Conservation (phyloP, 768 basidiomycete species). For the Clavulina sp. region DNA sequence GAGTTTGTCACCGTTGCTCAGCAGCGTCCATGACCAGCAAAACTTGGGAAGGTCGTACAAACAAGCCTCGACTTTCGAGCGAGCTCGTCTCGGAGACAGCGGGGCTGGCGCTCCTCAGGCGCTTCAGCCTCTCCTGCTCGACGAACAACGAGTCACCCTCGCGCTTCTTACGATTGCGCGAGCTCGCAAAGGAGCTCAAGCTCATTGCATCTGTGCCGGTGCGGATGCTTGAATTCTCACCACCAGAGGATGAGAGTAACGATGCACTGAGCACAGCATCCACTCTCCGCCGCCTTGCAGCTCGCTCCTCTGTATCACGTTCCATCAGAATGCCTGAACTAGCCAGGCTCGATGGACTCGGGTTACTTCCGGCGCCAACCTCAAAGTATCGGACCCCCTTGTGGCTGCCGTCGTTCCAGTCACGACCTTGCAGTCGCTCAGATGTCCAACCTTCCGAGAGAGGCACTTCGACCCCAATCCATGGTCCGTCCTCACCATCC, state of each 20-base stretch:
- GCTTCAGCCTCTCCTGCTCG: slow-evolving; percentile 28
- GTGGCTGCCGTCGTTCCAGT: slow-evolving; percentile 76
- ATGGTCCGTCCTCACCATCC: slow-evolving; percentile 60
- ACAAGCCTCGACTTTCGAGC: slow-evolving; percentile 53
- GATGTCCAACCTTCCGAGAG: slow-evolving; percentile 38
- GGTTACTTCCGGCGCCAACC: slow-evolving; percentile 30
- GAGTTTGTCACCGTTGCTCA: not conserved
- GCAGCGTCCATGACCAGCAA: slow-evolving; percentile 68
- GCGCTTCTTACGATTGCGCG: slow-evolving; percentile 23
- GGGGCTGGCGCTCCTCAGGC: slow-evolving; percentile 52
- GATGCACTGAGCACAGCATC: not conserved
- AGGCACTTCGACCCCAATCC: slow-evolving; percentile 86
- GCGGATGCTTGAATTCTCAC: too few relatives aligned
- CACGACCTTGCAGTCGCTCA: slow-evolving; percentile 40
- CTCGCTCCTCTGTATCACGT: slow-evolving; percentile 33
- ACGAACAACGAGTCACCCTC: slow-evolving; percentile 36
- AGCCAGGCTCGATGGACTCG: too few relatives aligned
- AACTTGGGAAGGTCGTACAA: slow-evolving; percentile 74
- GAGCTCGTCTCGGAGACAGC: slow-evolving; percentile 38
- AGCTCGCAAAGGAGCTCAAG: not conserved
- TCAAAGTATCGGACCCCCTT: slow-evolving; percentile 74
- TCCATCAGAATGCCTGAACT: slow-evolving; percentile 19
- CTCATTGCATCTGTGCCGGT: not conserved
- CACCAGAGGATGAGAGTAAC: not conserved
- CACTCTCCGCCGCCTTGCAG: slow-evolving; percentile 22